Base-by-base conservation (phyloP, 108 stramenopile genomes). In the Stephanodiscus minutulus region DNA sequence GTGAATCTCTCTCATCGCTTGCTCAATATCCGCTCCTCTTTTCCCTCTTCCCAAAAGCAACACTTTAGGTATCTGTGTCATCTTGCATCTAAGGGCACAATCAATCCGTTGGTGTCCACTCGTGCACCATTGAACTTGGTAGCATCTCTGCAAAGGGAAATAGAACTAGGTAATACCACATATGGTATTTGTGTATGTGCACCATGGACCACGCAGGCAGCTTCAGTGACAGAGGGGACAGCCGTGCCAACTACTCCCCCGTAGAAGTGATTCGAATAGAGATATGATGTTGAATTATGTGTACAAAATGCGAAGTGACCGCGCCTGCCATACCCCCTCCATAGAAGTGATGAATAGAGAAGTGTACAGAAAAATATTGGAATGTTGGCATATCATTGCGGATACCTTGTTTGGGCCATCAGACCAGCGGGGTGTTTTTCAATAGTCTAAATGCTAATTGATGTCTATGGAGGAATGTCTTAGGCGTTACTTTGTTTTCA, bases 141-240 rank as follows among this genome's bases (percentile, higher is more conserved):
- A 7, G 82, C 82, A 18, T 72, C 73, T 24, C 50, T 82, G n/a
- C 89, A 90, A 39, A 64, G 61, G 25, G 74, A 73, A 12, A 70
- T 90, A 15, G 87, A 87, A 74, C 61, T 60, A 20, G 86, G 85
- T 15, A 77, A 86, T 15, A 64, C 74, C n/a, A 55, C 70, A 5
- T 70, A 82, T 47, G 89, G 89, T 31, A 72, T 82, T 21, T 81
- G 86, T 69, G 85, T 90, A 8, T 86, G 87, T 57, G 66, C 74
- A 33, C 89, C 89, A 33, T 90, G 89, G 89, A 83, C 60, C 59
- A 61, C 64, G 52, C 52, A 50, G 31, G 31, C 17, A 1, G 49
- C 27, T 35, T 2, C 8, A 18, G 24, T 52, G 1, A n/a, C 64
- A 49, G 33, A 44, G 35, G n/a, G n/a, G n/a, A n/a, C 11, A 41